Conservation (phyloP, 2,329 filamentous ascomycete genomes). For the Fonsecaea erecta region DNA sequence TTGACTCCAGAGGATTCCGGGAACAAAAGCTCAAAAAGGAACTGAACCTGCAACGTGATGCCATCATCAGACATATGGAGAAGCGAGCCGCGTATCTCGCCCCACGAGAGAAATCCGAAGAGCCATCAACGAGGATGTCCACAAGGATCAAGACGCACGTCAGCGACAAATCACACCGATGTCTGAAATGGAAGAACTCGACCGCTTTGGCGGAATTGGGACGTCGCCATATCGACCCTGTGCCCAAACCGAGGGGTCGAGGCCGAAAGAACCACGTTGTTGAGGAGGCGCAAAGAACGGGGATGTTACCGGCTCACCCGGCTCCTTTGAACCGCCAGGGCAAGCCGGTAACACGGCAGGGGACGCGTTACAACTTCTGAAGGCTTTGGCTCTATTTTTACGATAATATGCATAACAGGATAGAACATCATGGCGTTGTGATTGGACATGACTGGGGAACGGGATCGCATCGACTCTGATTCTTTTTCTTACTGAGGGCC, state of each 20-base stretch:
- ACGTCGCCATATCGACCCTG: constrained; percentile 64
- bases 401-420: neutral
- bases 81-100: constrained; percentile 75
- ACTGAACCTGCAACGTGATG: constrained; percentile 73
- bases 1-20: constrained; percentile 83
- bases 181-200: constrained; percentile 68
- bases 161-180: constrained; percentile 61
- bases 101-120: constrained; percentile 51
- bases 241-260: constrained; percentile 48
- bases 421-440: neutral
- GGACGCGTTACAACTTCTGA: constrained; percentile 54
- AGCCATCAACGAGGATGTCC: constrained; percentile 60
- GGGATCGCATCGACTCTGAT: neutral
- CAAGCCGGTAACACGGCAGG: constrained; percentile 57
- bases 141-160: constrained; percentile 67
- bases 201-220: constrained; percentile 63
- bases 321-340: constrained; percentile 49
- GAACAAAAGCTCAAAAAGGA: constrained; percentile 90
- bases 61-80: constrained; percentile 79
- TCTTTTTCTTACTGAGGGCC: neutral
- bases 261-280: constrained; percentile 42
- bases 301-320: too few relatives aligned
- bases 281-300: constrained; percentile 36
- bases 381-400: neutral
- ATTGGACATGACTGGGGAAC: neutral